Evolutionary conservation across 2,329 filamentous ascomycete species (phyloP), one percentile per base, ranked within the genome.

Genomic region (Penicillium brevicompactum): DNA sequence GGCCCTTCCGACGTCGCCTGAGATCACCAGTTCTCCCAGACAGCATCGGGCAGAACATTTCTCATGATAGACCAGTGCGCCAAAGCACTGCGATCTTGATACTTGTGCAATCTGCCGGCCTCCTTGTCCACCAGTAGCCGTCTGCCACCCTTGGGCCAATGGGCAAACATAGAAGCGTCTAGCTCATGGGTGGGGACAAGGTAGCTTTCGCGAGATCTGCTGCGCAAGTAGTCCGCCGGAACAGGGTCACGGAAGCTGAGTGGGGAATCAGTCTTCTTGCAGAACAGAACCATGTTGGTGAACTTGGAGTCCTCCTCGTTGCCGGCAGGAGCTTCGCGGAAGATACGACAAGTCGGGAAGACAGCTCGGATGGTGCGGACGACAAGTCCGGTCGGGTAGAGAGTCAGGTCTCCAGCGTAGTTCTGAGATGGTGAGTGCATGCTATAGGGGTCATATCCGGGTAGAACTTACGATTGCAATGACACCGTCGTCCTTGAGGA

Each of bases 271-370:
- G 76, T 79, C 75, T 92, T 93, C 55, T 84, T 87, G 80, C 94
- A 99, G 78, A 97, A 97, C 57, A 97, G 86, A 45, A 97, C 90
- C 84, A 97, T 91, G 78, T 99, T 99, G 70, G 92, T 91, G 72
- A 97, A 97, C 69, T 96, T 90, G 34, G 79, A 78, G 21, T 84
- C 73, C 21, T 55, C 57, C 16, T 58, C 51, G 7, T 77, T 74
- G 4, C 84, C 77, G 2, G 79, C 75, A 1, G 80, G 75, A 4
- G 85, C 80, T 24, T 99, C 94, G 59, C 94, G 88, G 82, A 92
- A 99, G 65, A 96, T 85, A 57, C 92, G 90, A 76, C 94, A 99
- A 4, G 86, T 85, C n/a, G 91, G 89, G 74, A 97, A 99, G 54
- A 94, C 86, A 27, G 84, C 74, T 59, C 82, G 82, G 71, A 97